Conservation (phyloP, 2,329 filamentous ascomycete species). For the Aspergillus fumigatiaffinis region DNA sequence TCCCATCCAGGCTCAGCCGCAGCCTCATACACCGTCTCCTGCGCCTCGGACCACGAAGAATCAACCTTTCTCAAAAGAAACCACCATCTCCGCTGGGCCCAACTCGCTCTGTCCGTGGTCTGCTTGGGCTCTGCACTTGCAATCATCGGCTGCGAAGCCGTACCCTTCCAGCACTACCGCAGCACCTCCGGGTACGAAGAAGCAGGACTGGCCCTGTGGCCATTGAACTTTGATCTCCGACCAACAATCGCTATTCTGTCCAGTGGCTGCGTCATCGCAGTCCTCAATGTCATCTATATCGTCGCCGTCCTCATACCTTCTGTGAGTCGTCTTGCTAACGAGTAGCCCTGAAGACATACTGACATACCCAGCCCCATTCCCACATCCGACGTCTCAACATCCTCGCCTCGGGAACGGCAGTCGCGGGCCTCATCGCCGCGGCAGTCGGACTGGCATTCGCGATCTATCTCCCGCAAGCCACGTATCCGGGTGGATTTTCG, state of each 20-base stretch:
- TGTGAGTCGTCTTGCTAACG: slow-evolving; percentile 21
- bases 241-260: slow-evolving; percentile 36
- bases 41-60: slow-evolving; percentile 35
- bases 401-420: slow-evolving; percentile 29
- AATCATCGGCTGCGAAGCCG: slow-evolving; percentile 34
- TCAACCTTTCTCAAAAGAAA: slow-evolving; percentile 32
- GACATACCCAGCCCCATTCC: slow-evolving; percentile 29
- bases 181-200: slow-evolving; percentile 31
- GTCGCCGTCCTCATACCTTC: slow-evolving; percentile 31
- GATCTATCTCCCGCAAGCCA: slow-evolving; percentile 30
- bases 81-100: slow-evolving; percentile 30
- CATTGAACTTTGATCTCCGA: slow-evolving; percentile 38
- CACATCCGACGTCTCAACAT: slow-evolving; percentile 33
- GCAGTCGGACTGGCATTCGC: slow-evolving; percentile 30
- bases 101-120: slow-evolving; percentile 32
- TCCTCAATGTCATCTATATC: slow-evolving; percentile 32
- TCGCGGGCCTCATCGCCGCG: slow-evolving; percentile 35
- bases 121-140: slow-evolving; percentile 28
- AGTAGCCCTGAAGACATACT: background rate
- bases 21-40: slow-evolving; percentile 10
- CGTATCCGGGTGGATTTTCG: slow-evolving; percentile 26
- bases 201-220: slow-evolving; percentile 39
- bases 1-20: slow-evolving; percentile 14
- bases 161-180: slow-evolving; percentile 39
- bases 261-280: slow-evolving; percentile 34